Percentiles rank a stretch among this genome's conserved stretches.
Conservation (phyloP, 805 yeast species). For the Kluyveromyces dobzhanskii region DNA sequence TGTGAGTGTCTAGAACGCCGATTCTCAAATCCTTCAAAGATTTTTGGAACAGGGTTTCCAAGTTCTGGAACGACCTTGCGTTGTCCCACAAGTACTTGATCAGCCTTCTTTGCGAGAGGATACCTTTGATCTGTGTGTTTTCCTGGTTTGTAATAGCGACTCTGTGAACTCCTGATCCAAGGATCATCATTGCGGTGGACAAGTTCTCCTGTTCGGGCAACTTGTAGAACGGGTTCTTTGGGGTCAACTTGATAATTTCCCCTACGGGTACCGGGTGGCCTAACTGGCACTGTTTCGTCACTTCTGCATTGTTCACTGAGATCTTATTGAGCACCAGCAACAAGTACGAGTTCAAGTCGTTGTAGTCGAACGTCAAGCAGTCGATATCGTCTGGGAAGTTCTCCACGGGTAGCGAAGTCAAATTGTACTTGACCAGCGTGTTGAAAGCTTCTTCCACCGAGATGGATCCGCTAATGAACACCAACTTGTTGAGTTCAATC, state of each 20-base stretch:
- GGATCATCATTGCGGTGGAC: constrained; percentile 67
- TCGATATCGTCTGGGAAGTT: constrained; percentile 46
- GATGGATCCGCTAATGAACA: constrained; percentile 53
- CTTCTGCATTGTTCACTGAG: constrained; percentile 28
- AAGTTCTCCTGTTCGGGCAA: constrained; percentile 62
- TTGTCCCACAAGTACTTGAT: constrained; percentile 86
- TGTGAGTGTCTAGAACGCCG: constrained; percentile 43
- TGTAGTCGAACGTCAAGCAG: constrained; percentile 83
- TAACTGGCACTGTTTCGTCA: constrained; percentile 53
- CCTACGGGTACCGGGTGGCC: constrained; percentile 91
- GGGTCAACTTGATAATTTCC: constrained; percentile 75
- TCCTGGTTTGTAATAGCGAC: constrained; percentile 64
- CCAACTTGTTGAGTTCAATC: constrained; percentile 69
- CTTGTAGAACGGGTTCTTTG: constrained; percentile 82
- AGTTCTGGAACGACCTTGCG: constrained; percentile 73
- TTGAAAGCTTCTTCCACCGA: constrained; percentile 89
- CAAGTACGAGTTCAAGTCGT: constrained; percentile 82
- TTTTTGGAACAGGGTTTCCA: constrained; percentile 66
- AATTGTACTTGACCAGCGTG: constrained; percentile 56
- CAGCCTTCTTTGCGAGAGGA: constrained; percentile 83
- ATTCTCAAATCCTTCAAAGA: constrained; percentile 66
- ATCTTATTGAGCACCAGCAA: constrained; percentile 74
- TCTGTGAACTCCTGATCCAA: constrained; percentile 95
- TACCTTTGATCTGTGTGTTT: constrained; percentile 59
- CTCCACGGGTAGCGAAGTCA: constrained; percentile 82